These are phyloP conservation scores for Ephemerocybe angulata DNA, from an alignment of 768 basidiomycete genomes.

Conservation along the genomic window DNA sequence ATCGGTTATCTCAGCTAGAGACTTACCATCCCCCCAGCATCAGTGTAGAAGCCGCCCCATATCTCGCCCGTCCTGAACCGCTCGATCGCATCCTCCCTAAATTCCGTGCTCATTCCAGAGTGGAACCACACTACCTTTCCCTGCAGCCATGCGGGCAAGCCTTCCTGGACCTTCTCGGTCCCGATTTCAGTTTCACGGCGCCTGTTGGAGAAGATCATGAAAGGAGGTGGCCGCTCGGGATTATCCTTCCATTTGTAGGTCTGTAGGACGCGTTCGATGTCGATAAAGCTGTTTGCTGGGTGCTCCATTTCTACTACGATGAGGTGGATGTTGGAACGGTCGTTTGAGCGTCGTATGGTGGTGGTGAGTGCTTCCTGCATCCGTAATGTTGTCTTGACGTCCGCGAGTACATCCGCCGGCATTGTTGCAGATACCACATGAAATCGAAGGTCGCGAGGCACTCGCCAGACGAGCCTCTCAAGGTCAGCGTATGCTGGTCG, in stretches of 20 bases:
- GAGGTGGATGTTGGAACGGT: constrained; percentile 17
- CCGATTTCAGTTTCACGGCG: constrained; percentile 15
- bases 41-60: background rate
- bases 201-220: constrained; percentile 26
- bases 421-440: constrained; percentile 21
- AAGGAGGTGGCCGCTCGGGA: constrained; percentile 8
- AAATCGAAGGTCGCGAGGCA: constrained; percentile 12
- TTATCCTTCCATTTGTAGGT: constrained; percentile 3
- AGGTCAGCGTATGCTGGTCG: constrained; percentile 24
- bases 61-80: background rate
- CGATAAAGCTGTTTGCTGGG: constrained; percentile 8
- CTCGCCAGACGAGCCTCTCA: constrained; percentile 12
- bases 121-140: constrained; percentile 25
- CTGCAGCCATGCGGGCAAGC: constrained; percentile 6
- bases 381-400: constrained; percentile 11
- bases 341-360: constrained; percentile 15
- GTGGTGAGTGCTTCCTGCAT: constrained; percentile 3
- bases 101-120: constrained; percentile 22
- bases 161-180: background rate
- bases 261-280: constrained; percentile 14
- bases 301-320: constrained; percentile 10
- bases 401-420: constrained; percentile 10
- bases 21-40: background rate
- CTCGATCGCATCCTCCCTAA: constrained; percentile 13
- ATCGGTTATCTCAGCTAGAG: background rate